Percentiles rank a stretch among this genome's conserved stretches.
These are phyloP conservation scores for Oropetium thomaeum DNA, from an alignment of 176 grass and related monocot species.

Conservation along the genomic window DNA sequence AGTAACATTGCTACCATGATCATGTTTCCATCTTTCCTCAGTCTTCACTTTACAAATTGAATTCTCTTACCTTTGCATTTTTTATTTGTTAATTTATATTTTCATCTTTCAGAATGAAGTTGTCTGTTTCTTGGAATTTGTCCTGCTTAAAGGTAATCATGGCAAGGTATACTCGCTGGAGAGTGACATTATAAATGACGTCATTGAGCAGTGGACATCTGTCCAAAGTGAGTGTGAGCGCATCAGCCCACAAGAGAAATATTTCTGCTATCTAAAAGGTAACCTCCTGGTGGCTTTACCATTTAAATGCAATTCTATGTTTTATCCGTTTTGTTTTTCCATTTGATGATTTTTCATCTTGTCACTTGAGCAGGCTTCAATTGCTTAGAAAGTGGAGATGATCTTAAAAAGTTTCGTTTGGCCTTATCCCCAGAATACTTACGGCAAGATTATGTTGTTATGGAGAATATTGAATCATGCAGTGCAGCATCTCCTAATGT, in stretches of 20 bases:
- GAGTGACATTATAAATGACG: conserved; percentile 39
- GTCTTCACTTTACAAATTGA: conserved; percentile 18
- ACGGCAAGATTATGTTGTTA: conserved; percentile 41
- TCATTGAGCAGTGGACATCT: conserved; percentile 61
- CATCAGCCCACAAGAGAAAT: conserved; percentile 43
- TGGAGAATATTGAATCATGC: conserved; percentile 38
- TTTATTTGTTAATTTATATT: conserved; percentile 33
- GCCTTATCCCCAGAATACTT: conserved; percentile 70
- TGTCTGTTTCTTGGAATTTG: conserved; percentile 56
- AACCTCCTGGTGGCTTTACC: conserved; percentile 17
- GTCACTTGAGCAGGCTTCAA: conserved; percentile 47
- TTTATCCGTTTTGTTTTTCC: conserved; percentile 24
- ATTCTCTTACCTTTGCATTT: conserved; percentile 22
- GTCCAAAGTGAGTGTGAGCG: conserved; percentile 41
- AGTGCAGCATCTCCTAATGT: conserved; percentile 49
- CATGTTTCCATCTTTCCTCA: conserved; percentile 18
- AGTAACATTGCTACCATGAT: conserved; percentile 18
- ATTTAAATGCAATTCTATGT: conserved; percentile 14
- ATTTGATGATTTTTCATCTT: conserved; percentile 27
- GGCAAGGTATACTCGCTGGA: conserved; percentile 44
- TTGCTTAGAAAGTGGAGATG: conserved; percentile 64
- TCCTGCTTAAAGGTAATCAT: conserved; percentile 49
- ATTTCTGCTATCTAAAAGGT: conserved; percentile 81
- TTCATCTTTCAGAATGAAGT: conserved; percentile 54
- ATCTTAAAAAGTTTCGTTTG: conserved; percentile 44